Evolutionary conservation across 1,284 basidiomycete genomes (phyloP).

Genomic region (Grifola frondosa): DNA sequence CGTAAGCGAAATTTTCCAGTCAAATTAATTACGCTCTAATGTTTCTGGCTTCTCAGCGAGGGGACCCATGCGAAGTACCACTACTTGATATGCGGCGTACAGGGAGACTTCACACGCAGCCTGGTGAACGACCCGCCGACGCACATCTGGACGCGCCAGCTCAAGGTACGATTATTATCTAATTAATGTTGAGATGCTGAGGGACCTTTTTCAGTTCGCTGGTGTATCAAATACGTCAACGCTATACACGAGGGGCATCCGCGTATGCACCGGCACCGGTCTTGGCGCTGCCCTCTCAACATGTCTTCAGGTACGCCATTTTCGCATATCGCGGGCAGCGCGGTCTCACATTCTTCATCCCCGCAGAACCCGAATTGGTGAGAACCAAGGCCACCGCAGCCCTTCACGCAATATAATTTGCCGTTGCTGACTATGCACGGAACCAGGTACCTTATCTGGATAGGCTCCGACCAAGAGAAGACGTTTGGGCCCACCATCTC

Average conservation of each 20-base stretch:
- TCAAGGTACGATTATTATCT: slow-evolving; percentile 45
- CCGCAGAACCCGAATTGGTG: slow-evolving; percentile 60
- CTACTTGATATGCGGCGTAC: slow-evolving; percentile 70
- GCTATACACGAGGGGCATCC: slow-evolving; percentile 44
- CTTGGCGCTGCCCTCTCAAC: slow-evolving; percentile 46
- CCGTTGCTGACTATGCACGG: slow-evolving; percentile 1
- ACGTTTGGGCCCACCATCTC: slow-evolving; percentile 44
- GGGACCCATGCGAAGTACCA: slow-evolving; percentile 60
- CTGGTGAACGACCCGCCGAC: slow-evolving; percentile 62
- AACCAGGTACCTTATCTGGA: slow-evolving; percentile 63
- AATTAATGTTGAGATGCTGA: slow-evolving; percentile 6
- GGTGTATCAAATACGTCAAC: slow-evolving; percentile 44
- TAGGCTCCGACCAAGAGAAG: slow-evolving; percentile 45
- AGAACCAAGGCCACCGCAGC: too few relatives aligned
- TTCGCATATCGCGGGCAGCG: slow-evolving; percentile 5
- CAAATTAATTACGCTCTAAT: slow-evolving; percentile 5
- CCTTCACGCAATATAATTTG: background rate
- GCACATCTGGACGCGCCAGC: slow-evolving; percentile 65
- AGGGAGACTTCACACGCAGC: slow-evolving; percentile 67
- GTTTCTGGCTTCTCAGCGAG: slow-evolving; percentile 40
- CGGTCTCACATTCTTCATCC: too few relatives aligned
- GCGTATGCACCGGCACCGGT: slow-evolving; percentile 46
- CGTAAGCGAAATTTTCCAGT: slow-evolving; percentile 38
- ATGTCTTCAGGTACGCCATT: slow-evolving; percentile 34
- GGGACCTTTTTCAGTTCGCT: slow-evolving; percentile 31